These are phyloP conservation scores for Pseudopithomyces maydicus DNA, from an alignment of 2,329 filamentous ascomycete species.

Conservation along the genomic window DNA sequence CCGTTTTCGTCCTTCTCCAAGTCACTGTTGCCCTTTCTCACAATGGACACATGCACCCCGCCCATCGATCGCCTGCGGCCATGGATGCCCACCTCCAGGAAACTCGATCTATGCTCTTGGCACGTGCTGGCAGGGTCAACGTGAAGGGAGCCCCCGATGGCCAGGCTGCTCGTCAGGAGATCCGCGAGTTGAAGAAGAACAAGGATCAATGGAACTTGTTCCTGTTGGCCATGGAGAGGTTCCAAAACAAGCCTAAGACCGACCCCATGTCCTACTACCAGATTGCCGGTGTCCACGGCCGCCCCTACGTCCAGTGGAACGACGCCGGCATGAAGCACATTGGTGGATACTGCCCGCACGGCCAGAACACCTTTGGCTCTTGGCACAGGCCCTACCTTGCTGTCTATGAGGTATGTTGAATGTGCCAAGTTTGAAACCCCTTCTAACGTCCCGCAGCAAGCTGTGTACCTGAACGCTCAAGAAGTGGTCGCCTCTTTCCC, in stretches of 20 bases:
- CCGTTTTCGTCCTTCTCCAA: slow-evolving; percentile 39
- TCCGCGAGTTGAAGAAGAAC: slow-evolving; percentile 67
- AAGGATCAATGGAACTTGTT: slow-evolving; percentile 76
- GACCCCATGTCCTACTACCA: slow-evolving; percentile 76
- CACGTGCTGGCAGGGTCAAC: slow-evolving; percentile 32
- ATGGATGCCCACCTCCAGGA: slow-evolving; percentile 32
- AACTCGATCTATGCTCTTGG: slow-evolving; percentile 23
- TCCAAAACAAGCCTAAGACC: slow-evolving; percentile 70
- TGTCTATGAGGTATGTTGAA: slow-evolving; percentile 58
- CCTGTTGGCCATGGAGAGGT: slow-evolving; percentile 73
- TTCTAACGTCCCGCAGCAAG: slow-evolving; percentile 43
- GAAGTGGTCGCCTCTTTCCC: slow-evolving; percentile 51
- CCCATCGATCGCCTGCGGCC: slow-evolving; percentile 24
- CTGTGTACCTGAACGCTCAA: slow-evolving; percentile 46
- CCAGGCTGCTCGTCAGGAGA: slow-evolving; percentile 62
- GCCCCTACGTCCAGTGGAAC: slow-evolving; percentile 67
- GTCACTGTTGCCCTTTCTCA: slow-evolving; percentile 36
- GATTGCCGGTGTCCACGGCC: slow-evolving; percentile 82
- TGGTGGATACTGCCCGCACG: slow-evolving; percentile 77
- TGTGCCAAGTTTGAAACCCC: neutral
- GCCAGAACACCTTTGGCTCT: slow-evolving; percentile 73
- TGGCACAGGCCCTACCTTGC: slow-evolving; percentile 85
- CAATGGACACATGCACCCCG: slow-evolving; percentile 24
- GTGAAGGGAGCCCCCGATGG: slow-evolving; percentile 17
- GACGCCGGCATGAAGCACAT: slow-evolving; percentile 53